Percentiles rank a stretch among this genome's conserved stretches.
Evolutionary conservation across 2,329 filamentous ascomycete genomes (phyloP).

Genomic region (Diplocarpon rosae): DNA sequence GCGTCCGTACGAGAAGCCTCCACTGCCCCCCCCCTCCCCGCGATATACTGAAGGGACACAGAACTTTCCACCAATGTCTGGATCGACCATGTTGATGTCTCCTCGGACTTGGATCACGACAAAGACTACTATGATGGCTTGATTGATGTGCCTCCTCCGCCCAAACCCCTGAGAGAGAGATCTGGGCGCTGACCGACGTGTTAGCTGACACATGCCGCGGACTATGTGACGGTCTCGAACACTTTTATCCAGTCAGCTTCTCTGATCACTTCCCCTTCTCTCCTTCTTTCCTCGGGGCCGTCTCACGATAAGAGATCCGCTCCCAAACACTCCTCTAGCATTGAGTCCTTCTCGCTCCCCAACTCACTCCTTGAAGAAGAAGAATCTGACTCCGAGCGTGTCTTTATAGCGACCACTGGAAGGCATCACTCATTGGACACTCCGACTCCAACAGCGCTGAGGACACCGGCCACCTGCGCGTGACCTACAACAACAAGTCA

Average conservation of each 20-base stretch:
- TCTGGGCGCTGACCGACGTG: too few species aligned
- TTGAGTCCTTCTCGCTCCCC: conserved; percentile 49
- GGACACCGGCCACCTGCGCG: conserved; percentile 49
- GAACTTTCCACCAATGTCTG: conserved; percentile 42
- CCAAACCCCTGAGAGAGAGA: too few species aligned
- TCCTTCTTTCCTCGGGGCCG: too few species aligned
- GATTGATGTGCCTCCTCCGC: conserved; percentile 36
- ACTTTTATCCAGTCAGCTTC: conserved; percentile 32
- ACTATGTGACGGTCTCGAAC: conserved; percentile 47
- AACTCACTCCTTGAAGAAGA: conserved; percentile 48
- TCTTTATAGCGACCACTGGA: conserved; percentile 56
- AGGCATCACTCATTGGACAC: conserved; percentile 48
- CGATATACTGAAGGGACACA: not conserved
- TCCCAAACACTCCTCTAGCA: conserved; percentile 28
- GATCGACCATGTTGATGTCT: conserved; percentile 58
- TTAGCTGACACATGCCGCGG: conserved; percentile 44
- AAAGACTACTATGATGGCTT: conserved; percentile 55
- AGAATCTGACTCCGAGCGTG: conserved; percentile 42
- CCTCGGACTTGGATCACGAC: conserved; percentile 44
- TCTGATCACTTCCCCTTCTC: too few species aligned
- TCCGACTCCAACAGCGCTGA: conserved; percentile 45
- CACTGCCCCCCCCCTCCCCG: conserved; percentile 28
- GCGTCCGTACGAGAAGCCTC: conserved; percentile 34
- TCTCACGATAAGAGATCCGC: too few species aligned
- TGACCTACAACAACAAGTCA: conserved; percentile 54